phyloP scores from a whole-genome alignment of 345 rosid genomes.

The Dipteronia dyeriana region DNA sequence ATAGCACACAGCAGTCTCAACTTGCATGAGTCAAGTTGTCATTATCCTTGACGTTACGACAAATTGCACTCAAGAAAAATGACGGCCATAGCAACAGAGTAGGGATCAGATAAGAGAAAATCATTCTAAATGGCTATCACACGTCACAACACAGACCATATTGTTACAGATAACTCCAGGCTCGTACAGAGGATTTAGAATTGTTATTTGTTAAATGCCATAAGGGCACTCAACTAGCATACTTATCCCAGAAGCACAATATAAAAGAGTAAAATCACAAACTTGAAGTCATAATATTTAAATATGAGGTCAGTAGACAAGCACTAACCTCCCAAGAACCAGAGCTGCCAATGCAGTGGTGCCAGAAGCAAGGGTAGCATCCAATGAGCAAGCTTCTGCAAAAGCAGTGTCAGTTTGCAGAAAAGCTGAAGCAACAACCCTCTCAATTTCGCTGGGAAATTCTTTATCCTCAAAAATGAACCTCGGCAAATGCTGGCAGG shows the following conservation, averaged over 20 bases:
- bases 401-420: conserved; percentile 81
- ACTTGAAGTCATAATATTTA: not conserved
- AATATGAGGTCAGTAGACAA: not conserved
- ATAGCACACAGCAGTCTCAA: not conserved
- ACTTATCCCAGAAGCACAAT: not conserved
- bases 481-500: conserved; percentile 63
- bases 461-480: conserved; percentile 65
- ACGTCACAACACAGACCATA: not conserved
- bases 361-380: conserved; percentile 76
- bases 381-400: conserved; percentile 66
- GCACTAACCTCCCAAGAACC: conserved; percentile 71
- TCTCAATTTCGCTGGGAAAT: conserved; percentile 70
- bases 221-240: not conserved
- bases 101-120: too few relatives aligned
- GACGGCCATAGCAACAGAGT: too few relatives aligned
- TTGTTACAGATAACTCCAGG: not conserved
- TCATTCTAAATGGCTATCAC: not conserved
- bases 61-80: not conserved
- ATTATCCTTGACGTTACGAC: not conserved
- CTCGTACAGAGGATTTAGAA: not conserved
- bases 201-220: not conserved
- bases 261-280: not conserved
- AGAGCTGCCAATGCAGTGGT: conserved; percentile 89
- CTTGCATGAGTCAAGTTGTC: not conserved
- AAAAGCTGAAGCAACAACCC: conserved; percentile 75